Evolutionary conservation across 257 asterid genomes (phyloP).

Genomic region (Eustoma russellianum): DNA sequence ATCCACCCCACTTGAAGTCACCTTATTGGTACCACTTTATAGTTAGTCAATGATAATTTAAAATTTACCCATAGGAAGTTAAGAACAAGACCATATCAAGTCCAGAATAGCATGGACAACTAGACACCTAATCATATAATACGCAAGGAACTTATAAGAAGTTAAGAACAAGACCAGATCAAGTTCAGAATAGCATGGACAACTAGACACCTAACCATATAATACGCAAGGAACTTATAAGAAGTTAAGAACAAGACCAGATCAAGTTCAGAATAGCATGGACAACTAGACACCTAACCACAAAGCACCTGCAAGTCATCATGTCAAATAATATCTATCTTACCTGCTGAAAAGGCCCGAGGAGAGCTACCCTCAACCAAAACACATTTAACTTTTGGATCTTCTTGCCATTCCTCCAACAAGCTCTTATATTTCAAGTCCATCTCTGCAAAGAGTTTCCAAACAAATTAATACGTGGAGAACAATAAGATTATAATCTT

Average conservation of each 20-base stretch:
- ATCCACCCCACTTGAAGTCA: no score
- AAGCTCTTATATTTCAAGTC: slow-evolving; percentile 68
- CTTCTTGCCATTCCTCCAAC: slow-evolving; percentile 87
- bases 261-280: neutral
- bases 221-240: no score
- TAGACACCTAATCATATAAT: neutral
- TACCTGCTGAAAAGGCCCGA: slow-evolving; percentile 98
- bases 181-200: neutral
- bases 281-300: neutral
- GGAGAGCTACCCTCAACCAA: slow-evolving; percentile 79
- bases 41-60: no score
- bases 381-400: slow-evolving; percentile 84
- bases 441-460: slow-evolving; percentile 55
- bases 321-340: neutral
- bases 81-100: neutral
- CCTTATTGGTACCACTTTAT: no score
- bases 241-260: neutral
- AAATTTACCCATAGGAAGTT: no score
- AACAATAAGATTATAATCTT: neutral
- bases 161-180: neutral
- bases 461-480: neutral
- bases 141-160: no score
- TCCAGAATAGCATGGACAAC: neutral
- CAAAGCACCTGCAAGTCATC: neutral
- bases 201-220: neutral